phyloP scores from a whole-genome alignment of 1,284 basidiomycete species.

The Tilletia horrida region DNA sequence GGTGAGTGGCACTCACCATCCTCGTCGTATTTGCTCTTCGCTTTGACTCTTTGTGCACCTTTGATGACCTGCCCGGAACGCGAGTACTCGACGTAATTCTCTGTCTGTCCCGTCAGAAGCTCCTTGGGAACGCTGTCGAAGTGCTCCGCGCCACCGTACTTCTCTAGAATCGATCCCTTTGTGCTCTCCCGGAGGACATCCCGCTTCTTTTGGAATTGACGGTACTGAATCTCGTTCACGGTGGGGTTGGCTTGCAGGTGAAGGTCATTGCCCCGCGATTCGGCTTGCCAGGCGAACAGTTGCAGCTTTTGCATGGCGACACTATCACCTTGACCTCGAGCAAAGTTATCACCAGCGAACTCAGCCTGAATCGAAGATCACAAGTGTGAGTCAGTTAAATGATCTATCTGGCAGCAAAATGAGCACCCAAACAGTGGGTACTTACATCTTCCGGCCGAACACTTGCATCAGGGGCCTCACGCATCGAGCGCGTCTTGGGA shows the following conservation, averaged over 20 bases:
- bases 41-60: conserved; percentile 81
- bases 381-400: neutral
- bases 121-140: conserved; percentile 82
- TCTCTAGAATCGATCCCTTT: conserved; percentile 62
- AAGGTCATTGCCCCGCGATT: conserved; percentile 85
- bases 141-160: conserved; percentile 92
- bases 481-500: conserved; percentile 98
- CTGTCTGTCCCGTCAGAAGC: conserved; percentile 86
- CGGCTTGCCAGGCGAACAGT: conserved; percentile 95
- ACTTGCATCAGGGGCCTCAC: conserved; percentile 81
- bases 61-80: conserved; percentile 84
- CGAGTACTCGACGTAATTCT: conserved; percentile 96
- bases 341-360: conserved; percentile 96
- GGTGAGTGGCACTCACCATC: conserved; percentile 63
- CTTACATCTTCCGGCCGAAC: conserved; percentile 70
- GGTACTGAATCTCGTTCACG: conserved; percentile 79
- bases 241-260: conserved; percentile 96
- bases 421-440: no score
- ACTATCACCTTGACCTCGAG: conserved; percentile 84
- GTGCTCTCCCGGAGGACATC: conserved; percentile 81
- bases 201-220: conserved; percentile 86
- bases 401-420: no score
- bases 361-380: conserved; percentile 63
- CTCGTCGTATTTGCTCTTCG: conserved; percentile 86
- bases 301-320: conserved; percentile 85